These are phyloP conservation scores for Furcasterigmium sp. DNA, from an alignment of 2,329 filamentous ascomycete genomes.

Conservation along the genomic window DNA sequence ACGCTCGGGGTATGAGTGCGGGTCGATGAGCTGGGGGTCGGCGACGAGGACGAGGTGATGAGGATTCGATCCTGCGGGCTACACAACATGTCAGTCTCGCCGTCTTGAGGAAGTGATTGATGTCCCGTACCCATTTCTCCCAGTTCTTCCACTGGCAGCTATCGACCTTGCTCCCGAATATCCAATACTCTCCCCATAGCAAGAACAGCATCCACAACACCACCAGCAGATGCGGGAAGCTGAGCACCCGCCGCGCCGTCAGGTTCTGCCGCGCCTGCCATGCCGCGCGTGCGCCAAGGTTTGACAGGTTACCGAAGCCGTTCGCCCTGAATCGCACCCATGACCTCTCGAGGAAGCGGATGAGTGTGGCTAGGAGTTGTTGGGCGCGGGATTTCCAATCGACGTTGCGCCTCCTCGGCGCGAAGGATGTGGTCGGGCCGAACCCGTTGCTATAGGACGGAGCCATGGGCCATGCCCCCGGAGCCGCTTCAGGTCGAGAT, in stretches of 20 bases:
- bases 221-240: conserved; percentile 63
- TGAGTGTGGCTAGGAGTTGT: not conserved
- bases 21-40: conserved; percentile 88
- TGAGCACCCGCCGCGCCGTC: conserved; percentile 46
- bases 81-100: not conserved
- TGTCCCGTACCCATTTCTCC: conserved; percentile 76
- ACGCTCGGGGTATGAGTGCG: conserved; percentile 88
- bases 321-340: conserved; percentile 15
- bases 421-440: conserved; percentile 1
- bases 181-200: conserved; percentile 79
- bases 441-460: conserved; percentile 30
- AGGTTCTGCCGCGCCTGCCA: conserved; percentile 38
- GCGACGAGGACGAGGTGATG: conserved; percentile 82
- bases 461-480: conserved; percentile 25
- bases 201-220: conserved; percentile 71
- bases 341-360: conserved; percentile 1
- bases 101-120: conserved; percentile 1
- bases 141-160: conserved; percentile 79
- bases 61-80: conserved; percentile 74
- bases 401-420: not conserved
- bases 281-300: conserved; percentile 1
- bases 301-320: not conserved
- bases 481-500: not conserved
- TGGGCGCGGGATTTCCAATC: not conserved
- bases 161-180: conserved; percentile 66